Evolutionary conservation across 352 stramenopile genomes (phyloP).

Genomic region (Phytophthora lateralis): DNA sequence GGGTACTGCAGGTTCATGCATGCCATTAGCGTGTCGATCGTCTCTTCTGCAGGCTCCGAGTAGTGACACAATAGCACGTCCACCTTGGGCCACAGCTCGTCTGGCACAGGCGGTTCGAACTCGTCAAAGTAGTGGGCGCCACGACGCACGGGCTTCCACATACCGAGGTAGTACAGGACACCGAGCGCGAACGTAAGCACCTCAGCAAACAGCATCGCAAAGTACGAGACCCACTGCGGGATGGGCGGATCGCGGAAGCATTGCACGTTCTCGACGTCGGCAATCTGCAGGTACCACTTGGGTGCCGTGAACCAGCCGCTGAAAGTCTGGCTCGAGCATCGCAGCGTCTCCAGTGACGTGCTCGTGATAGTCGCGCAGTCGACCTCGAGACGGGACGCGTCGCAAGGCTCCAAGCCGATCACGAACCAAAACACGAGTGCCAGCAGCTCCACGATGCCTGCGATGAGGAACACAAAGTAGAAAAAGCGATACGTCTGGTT

Average conservation of each 20-base stretch:
- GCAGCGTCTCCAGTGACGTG: slow-evolving; percentile 60
- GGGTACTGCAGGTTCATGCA: slow-evolving; percentile 91
- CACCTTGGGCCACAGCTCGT: slow-evolving; percentile 86
- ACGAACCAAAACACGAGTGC: slow-evolving; percentile 84
- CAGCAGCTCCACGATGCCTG: slow-evolving; percentile 70
- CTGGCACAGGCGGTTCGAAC: slow-evolving; percentile 79
- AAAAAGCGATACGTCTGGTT: slow-evolving; percentile 80
- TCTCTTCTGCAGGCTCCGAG: slow-evolving; percentile 85
- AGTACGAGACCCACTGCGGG: slow-evolving; percentile 84
- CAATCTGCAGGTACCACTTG: slow-evolving; percentile 74
- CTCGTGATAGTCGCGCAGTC: slow-evolving; percentile 69
- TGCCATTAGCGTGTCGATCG: slow-evolving; percentile 86
- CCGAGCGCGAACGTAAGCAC: slow-evolving; percentile 72
- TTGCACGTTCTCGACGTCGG: slow-evolving; percentile 66
- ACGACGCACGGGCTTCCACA: slow-evolving; percentile 89
- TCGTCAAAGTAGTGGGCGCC: slow-evolving; percentile 89
- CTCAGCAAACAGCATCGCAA: slow-evolving; percentile 74
- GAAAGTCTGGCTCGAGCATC: slow-evolving; percentile 53
- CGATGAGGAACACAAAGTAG: slow-evolving; percentile 82
- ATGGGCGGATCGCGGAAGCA: slow-evolving; percentile 84
- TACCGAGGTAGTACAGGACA: slow-evolving; percentile 86
- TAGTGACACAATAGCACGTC: slow-evolving; percentile 87
- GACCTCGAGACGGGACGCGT: slow-evolving; percentile 51
- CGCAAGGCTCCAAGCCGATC: slow-evolving; percentile 78
- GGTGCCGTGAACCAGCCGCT: slow-evolving; percentile 73